These are phyloP conservation scores for Chlorokybus atmophyticus DNA, from an alignment of 139 green algal genomes.

Conservation along the genomic window DNA sequence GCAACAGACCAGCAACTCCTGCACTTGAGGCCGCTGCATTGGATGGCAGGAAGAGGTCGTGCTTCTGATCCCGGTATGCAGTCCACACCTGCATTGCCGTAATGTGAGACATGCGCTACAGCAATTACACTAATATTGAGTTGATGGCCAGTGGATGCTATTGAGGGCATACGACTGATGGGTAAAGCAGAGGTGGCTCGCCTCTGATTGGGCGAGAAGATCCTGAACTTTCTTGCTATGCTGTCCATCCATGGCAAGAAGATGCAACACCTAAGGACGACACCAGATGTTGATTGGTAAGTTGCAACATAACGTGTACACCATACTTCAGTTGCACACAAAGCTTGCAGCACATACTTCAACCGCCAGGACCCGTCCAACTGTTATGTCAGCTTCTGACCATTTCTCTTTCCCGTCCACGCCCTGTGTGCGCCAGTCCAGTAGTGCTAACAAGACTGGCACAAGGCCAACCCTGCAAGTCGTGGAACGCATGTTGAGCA, in stretches of 20 bases:
- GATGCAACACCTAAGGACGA: too few relatives aligned
- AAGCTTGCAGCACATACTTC: slow-evolving; percentile 11
- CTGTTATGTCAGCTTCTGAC: slow-evolving; percentile 16
- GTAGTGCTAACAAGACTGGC: slow-evolving; percentile 15
- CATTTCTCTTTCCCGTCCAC: slow-evolving; percentile 16
- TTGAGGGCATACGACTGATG: too few relatives aligned
- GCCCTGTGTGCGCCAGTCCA: slow-evolving; percentile 17
- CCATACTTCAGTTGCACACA: background rate
- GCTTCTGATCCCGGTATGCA: slow-evolving; percentile 29
- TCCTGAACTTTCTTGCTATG: slow-evolving; percentile 9
- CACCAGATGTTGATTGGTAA: too few relatives aligned
- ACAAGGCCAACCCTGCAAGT: slow-evolving; percentile 20
- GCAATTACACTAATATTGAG: too few relatives aligned
- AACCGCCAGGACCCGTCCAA: slow-evolving; percentile 24
- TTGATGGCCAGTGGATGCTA: too few relatives aligned
- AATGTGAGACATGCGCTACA: too few relatives aligned
- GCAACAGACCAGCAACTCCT: slow-evolving; percentile 21
- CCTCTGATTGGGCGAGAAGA: slow-evolving; percentile 13
- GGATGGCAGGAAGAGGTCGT: slow-evolving; percentile 32
- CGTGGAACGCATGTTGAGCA: background rate
- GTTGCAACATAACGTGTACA: too few relatives aligned
- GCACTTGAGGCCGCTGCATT: slow-evolving; percentile 13
- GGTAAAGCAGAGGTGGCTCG: slow-evolving; percentile 5
- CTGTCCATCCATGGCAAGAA: slow-evolving; percentile 6
- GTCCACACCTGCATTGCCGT: slow-evolving; percentile 19